phyloP scores from a whole-genome alignment of 495 filamentous ascomycete genomes.

The Xylaria intraflava region DNA sequence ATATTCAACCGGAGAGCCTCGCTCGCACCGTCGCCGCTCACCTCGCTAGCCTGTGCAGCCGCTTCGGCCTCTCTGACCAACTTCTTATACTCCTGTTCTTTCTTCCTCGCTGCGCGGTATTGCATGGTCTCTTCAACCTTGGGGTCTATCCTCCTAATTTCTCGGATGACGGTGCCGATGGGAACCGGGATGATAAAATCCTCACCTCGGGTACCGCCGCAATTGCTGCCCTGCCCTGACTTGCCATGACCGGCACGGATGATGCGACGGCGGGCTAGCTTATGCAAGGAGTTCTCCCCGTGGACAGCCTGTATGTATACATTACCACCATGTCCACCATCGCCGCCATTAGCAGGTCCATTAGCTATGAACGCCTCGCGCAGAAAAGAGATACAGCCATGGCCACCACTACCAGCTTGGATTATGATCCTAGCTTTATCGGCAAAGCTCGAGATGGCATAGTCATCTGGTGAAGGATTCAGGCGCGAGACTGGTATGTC shows the following conservation, averaged over 20 bases:
- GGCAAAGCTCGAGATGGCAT: conserved; percentile 71
- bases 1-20: conserved; percentile 12
- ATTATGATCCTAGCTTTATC: conserved; percentile 75
- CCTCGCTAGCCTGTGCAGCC: conserved; percentile 25
- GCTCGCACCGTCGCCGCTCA: conserved; percentile 26
- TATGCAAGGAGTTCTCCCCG: conserved; percentile 87
- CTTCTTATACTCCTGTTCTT: conserved; percentile 27
- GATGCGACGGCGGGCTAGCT: conserved; percentile 69
- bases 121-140: conserved; percentile 53
- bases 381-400: conserved; percentile 90
- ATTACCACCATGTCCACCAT: conserved; percentile 85
- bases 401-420: conserved; percentile 70
- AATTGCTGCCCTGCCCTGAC: conserved; percentile 77
- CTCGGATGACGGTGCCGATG: conserved; percentile 83
- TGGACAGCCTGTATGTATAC: conserved; percentile 91
- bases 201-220: conserved; percentile 72
- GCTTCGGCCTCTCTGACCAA: conserved; percentile 21
- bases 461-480: conserved; percentile 74
- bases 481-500: conserved; percentile 51
- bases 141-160: conserved; percentile 72
- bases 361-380: conserved; percentile 80
- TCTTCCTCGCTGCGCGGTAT: conserved; percentile 27
- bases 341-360: conserved; percentile 94
- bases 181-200: conserved; percentile 87
- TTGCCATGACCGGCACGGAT: conserved; percentile 73